phyloP scores from a whole-genome alignment of 306 rosid species.

The Vigna nakashimae region DNA sequence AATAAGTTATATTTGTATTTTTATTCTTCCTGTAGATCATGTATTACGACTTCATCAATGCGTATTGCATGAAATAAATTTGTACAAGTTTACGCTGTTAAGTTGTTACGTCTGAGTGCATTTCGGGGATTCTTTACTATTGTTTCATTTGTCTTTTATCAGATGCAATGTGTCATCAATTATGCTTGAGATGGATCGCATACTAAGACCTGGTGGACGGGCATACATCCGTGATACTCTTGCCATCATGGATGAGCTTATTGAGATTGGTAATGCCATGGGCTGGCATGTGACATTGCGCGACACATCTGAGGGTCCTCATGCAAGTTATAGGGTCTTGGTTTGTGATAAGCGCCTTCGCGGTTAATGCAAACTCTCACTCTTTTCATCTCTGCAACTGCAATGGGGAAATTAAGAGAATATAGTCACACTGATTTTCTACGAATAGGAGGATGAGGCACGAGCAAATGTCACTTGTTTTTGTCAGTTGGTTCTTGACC shows the following conservation, averaged over 20 bases:
- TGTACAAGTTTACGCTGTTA: background rate
- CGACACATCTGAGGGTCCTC: constrained; percentile 91
- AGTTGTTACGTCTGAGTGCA: background rate
- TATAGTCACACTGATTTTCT: constrained; percentile 4
- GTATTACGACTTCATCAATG: background rate
- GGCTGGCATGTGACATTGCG: constrained; percentile 75
- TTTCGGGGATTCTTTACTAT: background rate
- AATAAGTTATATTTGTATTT: background rate
- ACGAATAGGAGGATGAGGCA: constrained; percentile 31
- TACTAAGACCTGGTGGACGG: constrained; percentile 83
- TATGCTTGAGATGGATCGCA: constrained; percentile 97
- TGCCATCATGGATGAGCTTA: constrained; percentile 82
- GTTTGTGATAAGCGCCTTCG: constrained; percentile 72
- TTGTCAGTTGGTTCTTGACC: constrained; percentile 15
- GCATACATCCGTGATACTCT: constrained; percentile 83
- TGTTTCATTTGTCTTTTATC: constrained; percentile 33
- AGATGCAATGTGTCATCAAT: constrained; percentile 85
- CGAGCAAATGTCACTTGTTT: too few species aligned
- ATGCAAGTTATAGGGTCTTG: constrained; percentile 85
- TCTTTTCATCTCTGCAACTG: constrained; percentile 26
- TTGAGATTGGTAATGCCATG: constrained; percentile 71
- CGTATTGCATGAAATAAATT: background rate
- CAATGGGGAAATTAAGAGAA: constrained; percentile 13
- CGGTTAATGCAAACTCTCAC: constrained; percentile 46
- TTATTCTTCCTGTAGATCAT: constrained; percentile 10